Base-by-base conservation (phyloP, 352 stramenopile species). In the Pythium vanterpoolii region DNA sequence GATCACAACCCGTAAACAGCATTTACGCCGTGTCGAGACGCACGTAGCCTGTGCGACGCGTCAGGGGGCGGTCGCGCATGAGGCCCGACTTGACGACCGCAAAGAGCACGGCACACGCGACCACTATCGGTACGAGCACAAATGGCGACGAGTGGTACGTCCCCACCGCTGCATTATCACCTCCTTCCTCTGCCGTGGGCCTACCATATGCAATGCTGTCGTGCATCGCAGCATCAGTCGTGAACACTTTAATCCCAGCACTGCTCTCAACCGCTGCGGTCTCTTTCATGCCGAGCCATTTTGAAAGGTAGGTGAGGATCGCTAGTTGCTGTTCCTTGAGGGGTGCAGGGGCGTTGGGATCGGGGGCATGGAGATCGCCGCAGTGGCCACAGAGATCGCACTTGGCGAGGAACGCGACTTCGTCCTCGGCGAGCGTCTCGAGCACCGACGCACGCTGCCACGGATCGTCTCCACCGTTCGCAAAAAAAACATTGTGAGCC, bases 361-460 rank as follows among this genome's bases (percentile, higher is more conserved):
- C 71, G 4, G 66, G 62, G 7, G 71, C 60, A 23, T 72, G 43
- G 19, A 96, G 68, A 40, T 96, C 86, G 2, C 84, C 81, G 34
- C 83, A 96, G 70, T 96, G 85, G 40, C 87, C 85, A 47, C 87
- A 96, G 13, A 90, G 47, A 38, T 93, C 75, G 33, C 87, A 96
- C 59, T 84, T 67, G 8, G 87, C 86, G 26, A 93, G 43, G 51
- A 83, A 87, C 19, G 83, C 83, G 27, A 81, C 61, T 18, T 89
- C 67, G 34, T 90, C 82, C 23, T 78, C 72, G 1, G 74, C 70
- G 11, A 92, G 53, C 19, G 73, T 82, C 26, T 80, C 42, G 16
- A 85, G 58, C 36, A 96, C 79, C 0, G 78, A 92, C 9, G 83
- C 85, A 26, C 81, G 79, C 62, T 93, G 83, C 87, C 87, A 96